A percentile compares a stretch with the other conserved stretches of the same genome.
These are phyloP conservation scores for Xerocomus brunneocitrinus DNA, from an alignment of 768 basidiomycete genomes.

Conservation along the genomic window DNA sequence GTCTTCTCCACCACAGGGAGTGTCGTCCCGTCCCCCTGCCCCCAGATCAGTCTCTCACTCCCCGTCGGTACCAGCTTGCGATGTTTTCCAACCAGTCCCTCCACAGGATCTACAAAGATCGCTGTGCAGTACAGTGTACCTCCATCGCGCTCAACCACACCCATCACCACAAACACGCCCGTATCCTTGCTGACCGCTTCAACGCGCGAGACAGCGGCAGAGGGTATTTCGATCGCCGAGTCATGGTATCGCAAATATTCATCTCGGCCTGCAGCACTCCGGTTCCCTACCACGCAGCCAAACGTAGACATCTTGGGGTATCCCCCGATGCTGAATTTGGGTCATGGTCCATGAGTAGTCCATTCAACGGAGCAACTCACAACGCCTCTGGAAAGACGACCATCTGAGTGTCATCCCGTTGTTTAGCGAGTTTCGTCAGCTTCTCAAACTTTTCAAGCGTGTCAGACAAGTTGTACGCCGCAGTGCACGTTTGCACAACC, in stretches of 20 bases:
- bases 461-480: conserved; percentile 39
- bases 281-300: conserved; percentile 43
- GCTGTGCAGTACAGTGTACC: conserved; percentile 62
- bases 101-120: conserved; percentile 49
- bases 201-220: conserved; percentile 42
- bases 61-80: conserved; percentile 64
- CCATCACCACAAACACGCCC: conserved; percentile 53
- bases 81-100: conserved; percentile 56
- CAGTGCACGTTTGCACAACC: conserved; percentile 50
- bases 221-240: conserved; percentile 56
- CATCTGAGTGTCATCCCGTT: conserved; percentile 44
- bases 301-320: conserved; percentile 55
- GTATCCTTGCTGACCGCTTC: conserved; percentile 46
- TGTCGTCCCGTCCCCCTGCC: conserved; percentile 51
- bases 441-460: conserved; percentile 49
- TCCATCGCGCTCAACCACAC: conserved; percentile 53
- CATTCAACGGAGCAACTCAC: conserved; percentile 28
- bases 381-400: conserved; percentile 58
- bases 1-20: conserved; percentile 44
- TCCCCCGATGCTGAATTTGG: conserved; percentile 44
- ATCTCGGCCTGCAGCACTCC: conserved; percentile 48
- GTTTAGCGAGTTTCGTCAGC: conserved; percentile 41
- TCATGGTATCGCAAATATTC: conserved; percentile 53
- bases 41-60: conserved; percentile 58
- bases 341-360: not conserved